Base-by-base conservation (phyloP, 352 stramenopile genomes). In the Phytophthora fragariaefolia region DNA sequence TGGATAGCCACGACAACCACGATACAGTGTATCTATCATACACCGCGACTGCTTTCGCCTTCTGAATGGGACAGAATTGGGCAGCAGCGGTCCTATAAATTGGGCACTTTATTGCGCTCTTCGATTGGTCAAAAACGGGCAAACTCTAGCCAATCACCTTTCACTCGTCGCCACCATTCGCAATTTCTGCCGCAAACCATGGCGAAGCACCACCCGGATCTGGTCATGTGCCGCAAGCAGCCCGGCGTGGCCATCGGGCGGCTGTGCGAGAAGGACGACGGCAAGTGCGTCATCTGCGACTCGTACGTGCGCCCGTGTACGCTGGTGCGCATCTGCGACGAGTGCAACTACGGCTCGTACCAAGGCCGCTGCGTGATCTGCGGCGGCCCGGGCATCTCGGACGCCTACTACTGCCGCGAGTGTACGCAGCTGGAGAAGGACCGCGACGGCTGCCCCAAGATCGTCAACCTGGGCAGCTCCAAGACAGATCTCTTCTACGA, bases 171-270 rank as follows among this genome's bases (percentile, higher is more conserved):
- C n/a, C n/a, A n/a, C n/a, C n/a, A n/a, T n/a, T n/a, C n/a, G n/a
- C n/a, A n/a, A n/a, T n/a, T n/a, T n/a, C 34, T 18, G 34, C 34
- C 17, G 34, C 34, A 40, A 42, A 42, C 34, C 34, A 99, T 99
- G 97, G 98, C 98, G 50, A 99, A 99, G 85, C 98, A 99, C 85
- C 98, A 99, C 86, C 97, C 97, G 26, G 98, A 99, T 82, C 87
- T 99, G 46, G 95, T 99, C 56, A 99, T 99, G 96, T 99, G 98
- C 87, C 92, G 98, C 65, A 99, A 99, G 91, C 97, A 99, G 77
- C 97, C 98, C 34, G 98, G 98, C 65, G 96, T 99, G 69, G 95
- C 94, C 8, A 98, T 98, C 77, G 95, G 93, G 27, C 90, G 97
- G 12, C 83, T 99, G 8, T 99, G 98, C 67, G 97, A 99, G 80